Evolutionary conservation across 805 yeast species (phyloP).

Genomic region (Candida yuanshanica): DNA sequence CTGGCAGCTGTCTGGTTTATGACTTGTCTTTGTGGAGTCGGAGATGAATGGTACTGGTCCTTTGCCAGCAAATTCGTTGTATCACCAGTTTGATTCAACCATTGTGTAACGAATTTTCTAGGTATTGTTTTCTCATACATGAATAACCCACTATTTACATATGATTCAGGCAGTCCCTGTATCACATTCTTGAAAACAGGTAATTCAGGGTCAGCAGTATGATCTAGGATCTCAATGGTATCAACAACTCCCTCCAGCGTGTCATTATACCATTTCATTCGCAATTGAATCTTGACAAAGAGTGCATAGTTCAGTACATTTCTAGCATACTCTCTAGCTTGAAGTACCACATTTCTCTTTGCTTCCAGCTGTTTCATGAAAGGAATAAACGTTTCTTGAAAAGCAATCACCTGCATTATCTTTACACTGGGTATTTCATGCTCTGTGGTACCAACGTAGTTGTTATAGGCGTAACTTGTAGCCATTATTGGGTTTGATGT

Average conservation of each 20-base stretch:
- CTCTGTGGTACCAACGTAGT: slow-evolving; percentile 2
- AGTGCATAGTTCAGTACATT: slow-evolving; percentile 8
- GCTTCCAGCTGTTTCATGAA: background rate
- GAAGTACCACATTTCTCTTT: background rate
- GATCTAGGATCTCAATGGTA: background rate
- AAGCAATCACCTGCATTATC: slow-evolving; percentile 6
- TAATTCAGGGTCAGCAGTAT: background rate
- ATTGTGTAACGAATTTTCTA: background rate
- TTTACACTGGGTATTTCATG: background rate
- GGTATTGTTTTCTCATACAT: slow-evolving; percentile 3
- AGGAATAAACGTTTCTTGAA: slow-evolving; percentile 1
- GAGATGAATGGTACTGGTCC: background rate
- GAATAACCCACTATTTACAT: background rate
- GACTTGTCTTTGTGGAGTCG: background rate
- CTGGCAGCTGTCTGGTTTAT: background rate
- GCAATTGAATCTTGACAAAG: slow-evolving; percentile 7
- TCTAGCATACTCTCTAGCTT: background rate
- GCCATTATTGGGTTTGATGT: slow-evolving; percentile 6
- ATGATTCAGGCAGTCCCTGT: slow-evolving; percentile 3
- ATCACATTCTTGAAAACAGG: slow-evolving; percentile 6
- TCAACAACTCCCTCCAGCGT: slow-evolving; percentile 7
- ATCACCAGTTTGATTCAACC: background rate
- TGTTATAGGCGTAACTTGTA: background rate
- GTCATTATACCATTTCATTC: slow-evolving; percentile 5
- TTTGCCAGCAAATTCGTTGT: background rate